Evolutionary conservation across 768 basidiomycete species (phyloP), one percentile per base, ranked within the genome.

Genomic region (Trametes coccinea): DNA sequence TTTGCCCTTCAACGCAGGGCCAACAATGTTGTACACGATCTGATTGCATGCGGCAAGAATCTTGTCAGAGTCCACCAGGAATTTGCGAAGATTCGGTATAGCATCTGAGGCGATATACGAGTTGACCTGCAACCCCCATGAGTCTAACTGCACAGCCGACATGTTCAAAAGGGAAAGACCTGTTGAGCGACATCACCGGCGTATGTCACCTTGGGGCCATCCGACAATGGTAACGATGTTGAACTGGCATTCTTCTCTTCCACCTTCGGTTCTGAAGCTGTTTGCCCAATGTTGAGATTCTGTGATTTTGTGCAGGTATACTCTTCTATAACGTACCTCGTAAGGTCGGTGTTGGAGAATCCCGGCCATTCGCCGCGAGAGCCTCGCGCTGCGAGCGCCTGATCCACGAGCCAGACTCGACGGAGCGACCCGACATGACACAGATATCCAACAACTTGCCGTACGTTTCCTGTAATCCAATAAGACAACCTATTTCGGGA

Each of bases 21-120:
- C 84, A 34, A 96, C 80, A 45, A 96, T 84, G 67, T 93, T 92
- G 66, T 93, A 90, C 16, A 92, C 80, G 45, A 98, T 85, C 67
- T 91, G 93, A 58, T 80, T 89, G 73, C 92, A 95, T 5, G 86
- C 82, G n/a, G 84, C 80, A 10, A 84, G 75, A 17, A 95, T 82
- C 74, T 87, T 92, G 74, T 98, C 96, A 40, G 84, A 84, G 64
- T 98, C 96, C 65, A 88, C 76, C 54, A 96, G 76, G 72, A 97
- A 87, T 65, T 82, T 84, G 17, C 93, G 85, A 57, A 96, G 67
- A 66, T 84, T 86, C 2, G 94, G 92, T 10, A 98, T 71, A 34
- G 87, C 85, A 33, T 77, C 80, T 0, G 78, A 77, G 0, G 89
- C 88, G 43, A 97, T 77, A 68, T 89, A 97, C 5, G 76, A 72